These are phyloP conservation scores for Eucalyptus virginea DNA, from an alignment of 345 rosid genomes.

Conservation along the genomic window DNA sequence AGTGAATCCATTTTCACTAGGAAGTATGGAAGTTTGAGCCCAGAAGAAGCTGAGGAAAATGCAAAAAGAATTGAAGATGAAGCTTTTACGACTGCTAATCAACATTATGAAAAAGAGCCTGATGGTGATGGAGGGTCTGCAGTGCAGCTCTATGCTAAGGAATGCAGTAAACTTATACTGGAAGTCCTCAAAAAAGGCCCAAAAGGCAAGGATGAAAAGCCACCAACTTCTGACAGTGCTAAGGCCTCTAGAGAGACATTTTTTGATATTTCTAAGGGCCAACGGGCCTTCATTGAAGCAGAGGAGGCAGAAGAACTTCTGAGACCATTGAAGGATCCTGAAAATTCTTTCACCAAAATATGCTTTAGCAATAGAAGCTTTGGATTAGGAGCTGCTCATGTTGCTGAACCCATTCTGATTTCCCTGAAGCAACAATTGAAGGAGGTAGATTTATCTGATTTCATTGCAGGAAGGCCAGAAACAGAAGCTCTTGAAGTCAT, in stretches of 20 bases:
- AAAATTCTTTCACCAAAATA: slow-evolving; percentile 65
- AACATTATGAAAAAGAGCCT: slow-evolving; percentile 79
- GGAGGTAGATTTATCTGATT: slow-evolving; percentile 84
- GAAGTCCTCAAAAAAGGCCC: slow-evolving; percentile 75
- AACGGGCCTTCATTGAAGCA: slow-evolving; percentile 63
- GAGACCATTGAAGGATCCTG: slow-evolving; percentile 56
- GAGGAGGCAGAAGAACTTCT: slow-evolving; percentile 75
- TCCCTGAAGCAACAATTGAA: slow-evolving; percentile 67
- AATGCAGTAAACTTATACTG: slow-evolving; percentile 79
- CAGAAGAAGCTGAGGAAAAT: slow-evolving; percentile 66
- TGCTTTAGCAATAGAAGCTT: slow-evolving; percentile 94
- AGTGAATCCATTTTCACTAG: slow-evolving; percentile 71
- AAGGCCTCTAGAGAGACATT: slow-evolving; percentile 18
- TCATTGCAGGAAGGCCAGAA: slow-evolving; percentile 86
- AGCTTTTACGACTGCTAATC: slow-evolving; percentile 47
- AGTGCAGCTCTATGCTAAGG: slow-evolving; percentile 90
- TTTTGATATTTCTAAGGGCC: slow-evolving; percentile 73
- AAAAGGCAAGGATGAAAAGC: slow-evolving; percentile 11
- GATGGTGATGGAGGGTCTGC: slow-evolving; percentile 96
- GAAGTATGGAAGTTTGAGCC: slow-evolving; percentile 63
- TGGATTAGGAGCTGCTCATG: slow-evolving; percentile 66
- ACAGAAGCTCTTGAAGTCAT: slow-evolving; percentile 84
- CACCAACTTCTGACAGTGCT: slow-evolving; percentile 11
- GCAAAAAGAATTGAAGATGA: slow-evolving; percentile 69
- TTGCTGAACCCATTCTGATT: slow-evolving; percentile 65